These are phyloP conservation scores for Nicotiana sylvestris DNA, from an alignment of 257 asterid species.

Conservation along the genomic window DNA sequence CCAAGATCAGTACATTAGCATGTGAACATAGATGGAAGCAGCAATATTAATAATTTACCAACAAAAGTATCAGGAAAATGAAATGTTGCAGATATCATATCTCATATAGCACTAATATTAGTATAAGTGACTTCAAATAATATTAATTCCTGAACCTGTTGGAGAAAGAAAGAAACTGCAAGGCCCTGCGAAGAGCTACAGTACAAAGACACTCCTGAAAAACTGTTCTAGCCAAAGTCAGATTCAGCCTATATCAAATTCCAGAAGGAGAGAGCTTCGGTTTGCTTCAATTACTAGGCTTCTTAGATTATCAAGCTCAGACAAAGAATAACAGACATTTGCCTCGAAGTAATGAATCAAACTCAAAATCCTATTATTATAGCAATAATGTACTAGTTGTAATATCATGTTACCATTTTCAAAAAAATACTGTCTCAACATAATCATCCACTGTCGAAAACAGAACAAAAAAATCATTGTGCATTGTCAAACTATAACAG, in stretches of 20 bases:
- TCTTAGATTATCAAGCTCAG: background rate
- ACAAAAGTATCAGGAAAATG: background rate
- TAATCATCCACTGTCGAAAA: background rate
- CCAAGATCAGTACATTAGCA: background rate
- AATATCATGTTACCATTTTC: too few relatives aligned
- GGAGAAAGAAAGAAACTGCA: constrained; percentile 5
- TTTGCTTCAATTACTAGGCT: background rate
- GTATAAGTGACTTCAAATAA: background rate
- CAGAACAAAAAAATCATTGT: background rate
- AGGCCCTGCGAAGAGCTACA: constrained; percentile 2
- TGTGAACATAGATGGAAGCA: background rate
- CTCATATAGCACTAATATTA: background rate
- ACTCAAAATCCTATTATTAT: background rate
- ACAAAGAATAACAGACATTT: background rate
- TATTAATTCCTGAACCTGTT: background rate
- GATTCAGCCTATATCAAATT: constrained; percentile 9
- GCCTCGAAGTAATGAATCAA: background rate
- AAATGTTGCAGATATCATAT: background rate
- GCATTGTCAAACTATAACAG: constrained; percentile 9
- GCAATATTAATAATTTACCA: background rate
- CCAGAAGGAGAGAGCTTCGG: background rate
- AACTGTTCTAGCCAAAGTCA: constrained; percentile 4
- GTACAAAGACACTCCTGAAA: background rate
- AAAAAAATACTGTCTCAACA: background rate
- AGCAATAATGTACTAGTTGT: background rate